phyloP scores from a whole-genome alignment of 1,139 yeast genomes.

The Suhomyces guaymorum region DNA sequence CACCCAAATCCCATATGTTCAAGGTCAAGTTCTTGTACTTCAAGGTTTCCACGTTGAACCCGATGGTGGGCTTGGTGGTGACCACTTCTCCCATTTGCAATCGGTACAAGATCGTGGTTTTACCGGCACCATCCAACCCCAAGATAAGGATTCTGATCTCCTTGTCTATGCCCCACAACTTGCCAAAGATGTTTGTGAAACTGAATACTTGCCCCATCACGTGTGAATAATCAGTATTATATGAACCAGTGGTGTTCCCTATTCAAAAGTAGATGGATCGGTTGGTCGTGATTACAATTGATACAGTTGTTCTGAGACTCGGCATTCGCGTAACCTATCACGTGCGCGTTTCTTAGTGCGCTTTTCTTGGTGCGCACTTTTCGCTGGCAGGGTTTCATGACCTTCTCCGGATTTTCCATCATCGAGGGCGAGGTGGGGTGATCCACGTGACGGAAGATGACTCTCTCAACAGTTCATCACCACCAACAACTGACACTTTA shows the following conservation, averaged over 20 bases:
- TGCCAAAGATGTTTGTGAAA: slow-evolving; percentile 68
- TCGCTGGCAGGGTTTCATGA: neutral
- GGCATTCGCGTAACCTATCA: slow-evolving; percentile 1
- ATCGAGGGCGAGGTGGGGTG: neutral
- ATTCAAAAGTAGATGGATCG: too few species aligned
- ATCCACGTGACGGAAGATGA: slow-evolving; percentile 1
- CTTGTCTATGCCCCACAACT: slow-evolving; percentile 85
- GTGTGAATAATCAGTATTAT: too few species aligned
- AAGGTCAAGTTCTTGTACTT: slow-evolving; percentile 87
- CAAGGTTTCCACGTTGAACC: slow-evolving; percentile 94
- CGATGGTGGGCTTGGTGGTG: slow-evolving; percentile 90
- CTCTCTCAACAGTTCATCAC: neutral
- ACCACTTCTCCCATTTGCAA: slow-evolving; percentile 93
- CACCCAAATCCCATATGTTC: slow-evolving; percentile 91
- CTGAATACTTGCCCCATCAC: slow-evolving; percentile 84
- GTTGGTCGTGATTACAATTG: slow-evolving; percentile 1
- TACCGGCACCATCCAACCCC: slow-evolving; percentile 98
- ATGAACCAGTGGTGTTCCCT: too few species aligned
- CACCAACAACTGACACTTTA: too few species aligned
- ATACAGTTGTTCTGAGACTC: neutral
- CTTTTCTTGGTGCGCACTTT: neutral
- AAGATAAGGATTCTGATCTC: slow-evolving; percentile 89
- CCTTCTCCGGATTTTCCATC: neutral
- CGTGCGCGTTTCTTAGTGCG: too few species aligned
- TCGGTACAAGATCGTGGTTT: slow-evolving; percentile 90